Evolutionary conservation across 1,139 yeast genomes (phyloP).

Genomic region (Zygosaccharomyces sapae): DNA sequence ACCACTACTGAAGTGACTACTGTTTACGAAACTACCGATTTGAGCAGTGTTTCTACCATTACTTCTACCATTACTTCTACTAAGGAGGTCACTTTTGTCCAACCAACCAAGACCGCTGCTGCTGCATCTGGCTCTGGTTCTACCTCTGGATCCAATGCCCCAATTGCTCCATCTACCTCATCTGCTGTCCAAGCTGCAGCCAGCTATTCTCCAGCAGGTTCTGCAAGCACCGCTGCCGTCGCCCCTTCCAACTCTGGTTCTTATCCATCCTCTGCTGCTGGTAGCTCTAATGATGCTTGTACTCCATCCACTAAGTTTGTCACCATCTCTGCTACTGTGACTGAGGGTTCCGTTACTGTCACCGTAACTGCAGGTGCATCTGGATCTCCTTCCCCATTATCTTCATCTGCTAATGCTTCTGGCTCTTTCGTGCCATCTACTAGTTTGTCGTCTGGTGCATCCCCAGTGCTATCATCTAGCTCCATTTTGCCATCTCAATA

Average conservation of each 20-base stretch:
- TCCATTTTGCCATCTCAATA: not conserved
- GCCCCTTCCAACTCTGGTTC: not conserved
- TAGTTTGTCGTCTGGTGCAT: not conserved
- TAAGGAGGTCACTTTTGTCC: conserved; percentile 14
- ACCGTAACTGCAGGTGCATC: conserved; percentile 22
- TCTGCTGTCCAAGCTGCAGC: not conserved
- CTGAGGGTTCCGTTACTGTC: conserved; percentile 22
- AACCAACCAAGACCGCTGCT: conserved; percentile 6
- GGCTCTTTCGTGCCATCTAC: not conserved
- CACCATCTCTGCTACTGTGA: conserved; percentile 31
- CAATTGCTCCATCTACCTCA: conserved; percentile 11
- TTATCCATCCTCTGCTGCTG: not conserved
- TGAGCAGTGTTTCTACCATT: conserved; percentile 19
- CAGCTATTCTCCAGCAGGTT: not conserved
- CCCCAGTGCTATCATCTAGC: not conserved
- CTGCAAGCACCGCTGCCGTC: not conserved
- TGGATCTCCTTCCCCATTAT: not conserved
- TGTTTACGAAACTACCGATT: conserved; percentile 13
- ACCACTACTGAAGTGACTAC: conserved; percentile 13
- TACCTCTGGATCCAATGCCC: conserved; percentile 10
- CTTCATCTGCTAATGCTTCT: not conserved
- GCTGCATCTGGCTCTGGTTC: too few relatives aligned
- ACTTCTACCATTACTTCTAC: conserved; percentile 24
- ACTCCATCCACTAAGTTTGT: conserved; percentile 10
- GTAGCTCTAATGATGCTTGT: conserved; percentile 7